A percentile compares a stretch with the other conserved stretches of the same genome.
Evolutionary conservation across 2,329 filamentous ascomycete species (phyloP).

Genomic region (Ophidiomyces ophidiicola): DNA sequence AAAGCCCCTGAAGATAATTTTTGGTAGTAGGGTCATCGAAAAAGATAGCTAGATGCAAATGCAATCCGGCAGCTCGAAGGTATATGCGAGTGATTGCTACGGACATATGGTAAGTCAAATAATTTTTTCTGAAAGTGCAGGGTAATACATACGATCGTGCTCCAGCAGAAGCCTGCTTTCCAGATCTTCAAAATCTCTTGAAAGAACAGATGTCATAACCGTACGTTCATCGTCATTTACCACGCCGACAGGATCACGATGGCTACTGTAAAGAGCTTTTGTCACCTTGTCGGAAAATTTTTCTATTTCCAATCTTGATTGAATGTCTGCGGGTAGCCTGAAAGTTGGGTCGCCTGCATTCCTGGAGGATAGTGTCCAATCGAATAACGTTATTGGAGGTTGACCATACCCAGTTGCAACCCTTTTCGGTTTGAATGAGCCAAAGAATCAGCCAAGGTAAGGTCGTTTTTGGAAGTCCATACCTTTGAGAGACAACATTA

Average conservation of each 20-base stretch:
- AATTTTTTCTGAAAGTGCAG: constrained; percentile 1
- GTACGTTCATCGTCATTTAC: constrained; percentile 35
- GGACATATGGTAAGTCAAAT: constrained; percentile 1
- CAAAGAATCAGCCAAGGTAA: neutral
- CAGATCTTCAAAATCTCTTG: constrained; percentile 38
- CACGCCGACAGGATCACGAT: constrained; percentile 42
- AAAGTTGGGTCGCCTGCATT: constrained; percentile 36
- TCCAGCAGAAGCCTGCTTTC: constrained; percentile 39
- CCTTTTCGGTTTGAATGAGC: constrained; percentile 31
- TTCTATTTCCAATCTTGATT: constrained; percentile 44
- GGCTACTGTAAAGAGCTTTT: constrained; percentile 45
- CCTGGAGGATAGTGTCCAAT: constrained; percentile 42
- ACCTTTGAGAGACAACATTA: constrained; percentile 56
- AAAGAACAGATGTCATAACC: constrained; percentile 35
- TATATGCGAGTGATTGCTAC: constrained; percentile 37
- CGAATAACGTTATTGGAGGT: constrained; percentile 50
- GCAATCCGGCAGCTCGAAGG: constrained; percentile 36
- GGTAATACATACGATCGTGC: constrained; percentile 28
- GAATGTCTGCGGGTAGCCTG: constrained; percentile 41
- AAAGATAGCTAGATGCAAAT: constrained; percentile 39
- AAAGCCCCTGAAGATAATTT: constrained; percentile 36
- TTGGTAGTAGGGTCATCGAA: constrained; percentile 38
- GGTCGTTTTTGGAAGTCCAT: no score
- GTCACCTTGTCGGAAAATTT: constrained; percentile 48
- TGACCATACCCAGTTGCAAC: constrained; percentile 58